Evolutionary conservation across 306 rosid species (phyloP).

Genomic region (Carpinus viminea): DNA sequence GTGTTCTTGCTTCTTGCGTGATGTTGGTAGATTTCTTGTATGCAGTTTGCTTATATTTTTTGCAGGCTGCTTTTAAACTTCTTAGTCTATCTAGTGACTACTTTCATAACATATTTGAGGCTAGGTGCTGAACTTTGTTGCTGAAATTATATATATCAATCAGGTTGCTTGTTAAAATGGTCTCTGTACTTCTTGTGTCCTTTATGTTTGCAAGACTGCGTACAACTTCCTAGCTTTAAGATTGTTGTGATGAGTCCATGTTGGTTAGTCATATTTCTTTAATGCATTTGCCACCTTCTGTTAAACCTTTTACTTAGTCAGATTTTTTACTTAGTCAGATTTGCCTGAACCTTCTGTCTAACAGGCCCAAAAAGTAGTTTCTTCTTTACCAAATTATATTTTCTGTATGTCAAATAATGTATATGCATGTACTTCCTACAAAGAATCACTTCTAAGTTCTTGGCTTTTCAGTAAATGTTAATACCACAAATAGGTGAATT

Average conservation of each 20-base stretch:
- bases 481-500: conserved; percentile 8
- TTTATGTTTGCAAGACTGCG: neutral
- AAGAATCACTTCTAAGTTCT: neutral
- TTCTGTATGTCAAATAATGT: neutral
- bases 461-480: neutral
- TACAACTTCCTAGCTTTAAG: neutral
- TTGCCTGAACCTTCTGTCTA: neutral
- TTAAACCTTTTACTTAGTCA: neutral
- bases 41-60: neutral
- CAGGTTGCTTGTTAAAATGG: neutral
- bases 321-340: too few species aligned
- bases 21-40: neutral
- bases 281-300: neutral
- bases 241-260: neutral
- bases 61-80: neutral
- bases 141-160: neutral
- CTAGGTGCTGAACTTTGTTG: neutral
- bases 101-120: neutral
- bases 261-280: neutral
- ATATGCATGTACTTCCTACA: neutral
- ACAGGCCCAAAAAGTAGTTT: neutral
- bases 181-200: neutral
- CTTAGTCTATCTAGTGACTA: neutral
- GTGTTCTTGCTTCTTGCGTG: neutral
- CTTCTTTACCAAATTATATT: neutral